Evolutionary conservation across 192 early-diverging fungal genomes (phyloP).

Genomic region (Umbelopsis sp.): DNA sequence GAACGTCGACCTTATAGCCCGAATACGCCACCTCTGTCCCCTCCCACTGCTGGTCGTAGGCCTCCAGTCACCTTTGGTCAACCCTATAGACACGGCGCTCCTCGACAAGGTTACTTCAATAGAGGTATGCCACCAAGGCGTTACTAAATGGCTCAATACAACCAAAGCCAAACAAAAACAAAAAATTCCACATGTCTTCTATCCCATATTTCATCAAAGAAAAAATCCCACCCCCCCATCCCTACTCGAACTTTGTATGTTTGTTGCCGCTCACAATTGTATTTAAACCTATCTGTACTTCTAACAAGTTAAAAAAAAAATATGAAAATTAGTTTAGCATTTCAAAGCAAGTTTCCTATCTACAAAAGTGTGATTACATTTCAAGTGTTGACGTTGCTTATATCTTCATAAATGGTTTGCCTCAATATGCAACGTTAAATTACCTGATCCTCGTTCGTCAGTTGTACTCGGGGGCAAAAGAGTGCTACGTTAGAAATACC

Average conservation of each 20-base stretch:
- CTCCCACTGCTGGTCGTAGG: conserved; percentile 7
- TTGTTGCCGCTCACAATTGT: conserved; percentile 18
- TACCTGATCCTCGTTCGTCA: too few species aligned
- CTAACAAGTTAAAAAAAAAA: neutral
- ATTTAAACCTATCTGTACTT: conserved; percentile 17
- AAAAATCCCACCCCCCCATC: neutral
- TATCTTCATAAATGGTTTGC: too few species aligned
- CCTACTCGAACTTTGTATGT: conserved; percentile 1
- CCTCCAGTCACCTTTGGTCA: neutral
- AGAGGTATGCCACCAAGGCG: conserved; percentile 6
- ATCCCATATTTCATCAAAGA: neutral
- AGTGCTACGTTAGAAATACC: too few species aligned
- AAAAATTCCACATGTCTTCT: neutral
- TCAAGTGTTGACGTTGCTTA: too few species aligned
- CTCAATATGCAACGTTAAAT: too few species aligned
- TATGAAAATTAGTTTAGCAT: too few species aligned
- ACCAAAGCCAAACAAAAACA: too few species aligned
- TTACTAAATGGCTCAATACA: neutral
- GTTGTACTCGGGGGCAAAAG: too few species aligned
- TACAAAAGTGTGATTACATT: too few species aligned
- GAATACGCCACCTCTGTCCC: conserved; percentile 15
- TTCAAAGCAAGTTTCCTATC: too few species aligned
- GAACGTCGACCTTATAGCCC: conserved; percentile 2
- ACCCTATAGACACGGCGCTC: neutral
- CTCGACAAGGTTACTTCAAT: conserved; percentile 5